Conservation (phyloP, 441 rosid species). For the Codiaeum variegatum region DNA sequence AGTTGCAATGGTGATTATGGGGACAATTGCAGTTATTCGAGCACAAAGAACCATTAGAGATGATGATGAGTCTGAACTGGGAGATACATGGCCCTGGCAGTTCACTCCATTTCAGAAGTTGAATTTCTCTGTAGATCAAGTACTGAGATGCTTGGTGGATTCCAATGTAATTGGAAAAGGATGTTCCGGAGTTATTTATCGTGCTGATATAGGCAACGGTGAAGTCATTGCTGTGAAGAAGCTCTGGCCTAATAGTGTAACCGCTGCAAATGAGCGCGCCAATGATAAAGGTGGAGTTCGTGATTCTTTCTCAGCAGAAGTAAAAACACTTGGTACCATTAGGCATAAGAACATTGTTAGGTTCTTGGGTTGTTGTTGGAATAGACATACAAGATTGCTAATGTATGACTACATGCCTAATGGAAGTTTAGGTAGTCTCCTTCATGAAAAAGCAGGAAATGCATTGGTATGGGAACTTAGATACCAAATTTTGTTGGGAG, state of each 20-base stretch:
- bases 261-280: constrained; percentile 37
- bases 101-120: constrained; percentile 97
- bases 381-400: constrained; percentile 66
- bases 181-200: constrained; percentile 85
- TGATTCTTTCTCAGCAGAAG: constrained; percentile 92
- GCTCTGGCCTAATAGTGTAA: constrained; percentile 71
- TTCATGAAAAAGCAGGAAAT: constrained; percentile 73
- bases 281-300: constrained; percentile 52
- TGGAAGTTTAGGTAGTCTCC: constrained; percentile 87
- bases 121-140: constrained; percentile 78
- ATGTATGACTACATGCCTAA: constrained; percentile 97
- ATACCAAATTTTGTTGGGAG: constrained; percentile 76
- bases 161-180: constrained; percentile 93
- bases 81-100: constrained; percentile 86
- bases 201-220: constrained; percentile 84
- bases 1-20: constrained; percentile 62
- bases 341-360: constrained; percentile 94
- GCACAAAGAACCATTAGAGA: constrained; percentile 43
- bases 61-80: constrained; percentile 69
- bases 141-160: constrained; percentile 73
- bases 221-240: constrained; percentile 93
- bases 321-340: constrained; percentile 85
- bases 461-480: constrained; percentile 84
- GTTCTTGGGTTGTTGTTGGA: constrained; percentile 94
- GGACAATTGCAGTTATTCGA: constrained; percentile 62